Conservation (phyloP, 345 rosid genomes). For the Tarenaya hassleriana region DNA sequence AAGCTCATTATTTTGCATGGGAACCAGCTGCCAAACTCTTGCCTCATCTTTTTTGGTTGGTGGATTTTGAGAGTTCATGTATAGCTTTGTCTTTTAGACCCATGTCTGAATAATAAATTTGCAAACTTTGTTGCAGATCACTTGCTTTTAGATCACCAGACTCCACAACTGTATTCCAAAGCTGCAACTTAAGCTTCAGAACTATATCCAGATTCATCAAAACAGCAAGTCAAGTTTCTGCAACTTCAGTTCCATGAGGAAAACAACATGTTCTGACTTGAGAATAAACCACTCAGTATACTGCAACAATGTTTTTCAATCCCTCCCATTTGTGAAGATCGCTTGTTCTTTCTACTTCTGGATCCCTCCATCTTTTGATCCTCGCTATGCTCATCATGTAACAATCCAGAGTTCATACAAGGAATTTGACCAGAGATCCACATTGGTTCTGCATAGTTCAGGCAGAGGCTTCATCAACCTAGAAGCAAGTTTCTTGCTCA, state of each 20-base stretch:
- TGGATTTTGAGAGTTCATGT: no score
- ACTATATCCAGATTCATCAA: no score
- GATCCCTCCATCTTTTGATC: slow-evolving; percentile 5
- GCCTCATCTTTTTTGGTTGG: no score
- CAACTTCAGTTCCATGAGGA: no score
- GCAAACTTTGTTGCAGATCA: slow-evolving; percentile 23
- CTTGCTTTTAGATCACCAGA: slow-evolving; percentile 13
- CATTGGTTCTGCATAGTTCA: no score
- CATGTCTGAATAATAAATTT: slow-evolving; percentile 19
- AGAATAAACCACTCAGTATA: neutral
- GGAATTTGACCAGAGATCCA: neutral
- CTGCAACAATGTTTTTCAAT: slow-evolving; percentile 2
- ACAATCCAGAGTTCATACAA: neutral
- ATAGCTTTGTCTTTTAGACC: neutral
- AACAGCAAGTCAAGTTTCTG: neutral
- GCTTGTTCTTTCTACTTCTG: no score
- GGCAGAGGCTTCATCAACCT: no score
- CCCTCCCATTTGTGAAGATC: neutral
- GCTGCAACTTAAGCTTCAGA: no score
- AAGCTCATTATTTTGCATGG: slow-evolving; percentile 8
- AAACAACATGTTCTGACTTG: neutral
- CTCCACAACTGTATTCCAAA: no score
- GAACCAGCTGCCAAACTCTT: no score
- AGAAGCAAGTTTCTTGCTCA: no score
- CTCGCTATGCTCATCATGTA: neutral